Evolutionary conservation across 768 basidiomycete genomes (phyloP).

Genomic region (Phlebiopsis flavidoalba): DNA sequence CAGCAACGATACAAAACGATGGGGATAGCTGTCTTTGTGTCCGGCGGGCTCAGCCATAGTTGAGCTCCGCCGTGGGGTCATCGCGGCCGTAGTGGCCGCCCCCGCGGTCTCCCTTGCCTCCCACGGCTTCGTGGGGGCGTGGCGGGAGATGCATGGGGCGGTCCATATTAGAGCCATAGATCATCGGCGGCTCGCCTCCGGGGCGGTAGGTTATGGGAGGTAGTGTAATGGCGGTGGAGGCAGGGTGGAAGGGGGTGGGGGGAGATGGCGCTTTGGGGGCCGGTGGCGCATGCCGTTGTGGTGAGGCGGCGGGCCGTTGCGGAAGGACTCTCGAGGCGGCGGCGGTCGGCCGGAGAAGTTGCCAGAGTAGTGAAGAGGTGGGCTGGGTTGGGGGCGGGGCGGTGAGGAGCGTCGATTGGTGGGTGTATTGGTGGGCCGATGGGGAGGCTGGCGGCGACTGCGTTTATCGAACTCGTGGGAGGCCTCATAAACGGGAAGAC

Average conservation of each 20-base stretch:
- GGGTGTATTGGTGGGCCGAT: conserved; percentile 17
- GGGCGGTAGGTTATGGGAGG: conserved; percentile 19
- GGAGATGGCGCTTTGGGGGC: conserved; percentile 8
- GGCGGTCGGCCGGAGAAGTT: conserved; percentile 27
- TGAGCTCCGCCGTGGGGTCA: conserved; percentile 20
- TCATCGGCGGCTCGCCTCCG: conserved; percentile 14
- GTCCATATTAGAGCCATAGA: background rate
- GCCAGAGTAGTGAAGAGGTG: conserved; percentile 19
- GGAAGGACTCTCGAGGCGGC: conserved; percentile 32
- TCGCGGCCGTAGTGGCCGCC: conserved; percentile 1
- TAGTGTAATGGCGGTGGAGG: conserved; percentile 11
- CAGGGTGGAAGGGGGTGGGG: conserved; percentile 8
- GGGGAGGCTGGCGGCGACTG: conserved; percentile 43
- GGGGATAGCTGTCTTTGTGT: background rate
- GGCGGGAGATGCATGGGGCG: conserved; percentile 7
- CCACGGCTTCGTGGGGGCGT: background rate
- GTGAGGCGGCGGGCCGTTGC: conserved; percentile 16
- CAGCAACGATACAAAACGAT: conserved; percentile 1
- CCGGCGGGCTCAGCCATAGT: conserved; percentile 23
- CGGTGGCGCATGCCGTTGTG: conserved; percentile 5
- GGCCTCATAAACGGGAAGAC: conserved; percentile 72
- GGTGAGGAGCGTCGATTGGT: conserved; percentile 14
- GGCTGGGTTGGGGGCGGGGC: conserved; percentile 20
- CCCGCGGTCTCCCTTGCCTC: conserved; percentile 1
- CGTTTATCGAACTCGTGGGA: conserved; percentile 82